These are phyloP conservation scores for Patellifolia procumbens DNA, from an alignment of 179 eudicot species.

Conservation along the genomic window DNA sequence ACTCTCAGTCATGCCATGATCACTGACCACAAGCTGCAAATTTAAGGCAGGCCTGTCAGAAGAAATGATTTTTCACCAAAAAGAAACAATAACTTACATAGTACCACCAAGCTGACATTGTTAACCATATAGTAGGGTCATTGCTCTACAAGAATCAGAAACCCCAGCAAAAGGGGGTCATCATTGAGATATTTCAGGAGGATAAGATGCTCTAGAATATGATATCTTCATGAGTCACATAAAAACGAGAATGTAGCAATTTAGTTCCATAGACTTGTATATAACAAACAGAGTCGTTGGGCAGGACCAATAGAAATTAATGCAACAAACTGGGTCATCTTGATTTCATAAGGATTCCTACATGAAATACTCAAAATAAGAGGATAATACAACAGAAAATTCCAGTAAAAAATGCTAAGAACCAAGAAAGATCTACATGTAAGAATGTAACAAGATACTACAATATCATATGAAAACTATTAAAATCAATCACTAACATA, in stretches of 20 bases:
- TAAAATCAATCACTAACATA: neutral
- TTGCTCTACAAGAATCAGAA: neutral
- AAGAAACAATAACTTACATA: neutral
- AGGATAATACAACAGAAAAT: neutral
- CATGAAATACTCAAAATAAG: neutral
- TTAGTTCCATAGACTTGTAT: neutral
- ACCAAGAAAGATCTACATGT: too few species aligned
- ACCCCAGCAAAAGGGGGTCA: neutral
- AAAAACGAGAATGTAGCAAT: neutral
- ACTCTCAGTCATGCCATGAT: slow-evolving; percentile 94
- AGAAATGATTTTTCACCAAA: neutral
- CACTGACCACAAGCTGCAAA: slow-evolving; percentile 83
- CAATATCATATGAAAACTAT: neutral
- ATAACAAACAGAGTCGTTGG: neutral
- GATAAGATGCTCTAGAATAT: neutral
- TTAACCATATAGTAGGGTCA: neutral
- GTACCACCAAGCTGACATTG: neutral
- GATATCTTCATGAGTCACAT: neutral
- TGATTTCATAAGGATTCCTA: too few species aligned
- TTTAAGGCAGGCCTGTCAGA: slow-evolving; percentile 13
- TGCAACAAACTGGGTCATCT: neutral
- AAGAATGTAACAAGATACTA: too few species aligned
- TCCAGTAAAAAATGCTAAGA: too few species aligned
- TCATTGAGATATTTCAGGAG: neutral
- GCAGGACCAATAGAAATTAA: neutral